Evolutionary conservation across 352 stramenopile species (phyloP).

Genomic region (Globisporangium emineosum): DNA sequence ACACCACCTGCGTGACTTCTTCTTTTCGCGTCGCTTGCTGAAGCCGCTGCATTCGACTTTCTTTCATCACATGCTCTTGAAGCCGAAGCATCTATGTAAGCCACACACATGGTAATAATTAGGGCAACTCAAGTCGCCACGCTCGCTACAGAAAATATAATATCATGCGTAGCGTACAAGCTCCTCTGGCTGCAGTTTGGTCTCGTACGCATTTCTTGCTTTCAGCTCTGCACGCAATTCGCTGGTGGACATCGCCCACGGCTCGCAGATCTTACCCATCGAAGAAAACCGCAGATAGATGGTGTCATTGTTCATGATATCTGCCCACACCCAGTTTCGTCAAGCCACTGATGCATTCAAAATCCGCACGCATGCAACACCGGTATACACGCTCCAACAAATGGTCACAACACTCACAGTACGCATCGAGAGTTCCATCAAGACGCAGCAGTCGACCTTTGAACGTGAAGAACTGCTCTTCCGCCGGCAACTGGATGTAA

Average conservation of each 20-base stretch:
- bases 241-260: conserved; percentile 77
- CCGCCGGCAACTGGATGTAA: conserved; percentile 34
- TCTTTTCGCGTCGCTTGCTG: conserved; percentile 63
- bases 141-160: neutral
- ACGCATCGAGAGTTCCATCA: conserved; percentile 55
- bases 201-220: conserved; percentile 50
- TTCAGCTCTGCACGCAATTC: conserved; percentile 62
- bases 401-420: conserved; percentile 36
- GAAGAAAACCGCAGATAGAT: conserved; percentile 70
- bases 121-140: neutral
- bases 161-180: conserved; percentile 30
- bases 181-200: conserved; percentile 64
- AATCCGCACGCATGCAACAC: neutral
- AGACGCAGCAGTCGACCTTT: conserved; percentile 64
- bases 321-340: conserved; percentile 20
- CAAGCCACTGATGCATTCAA: neutral
- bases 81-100: conserved; percentile 52
- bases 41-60: conserved; percentile 62
- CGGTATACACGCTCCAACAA: neutral
- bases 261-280: conserved; percentile 59
- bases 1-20: conserved; percentile 36
- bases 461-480: conserved; percentile 72
- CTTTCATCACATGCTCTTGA: conserved; percentile 52
- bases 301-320: conserved; percentile 65
- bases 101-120: neutral